Base-by-base conservation (phyloP, 768 basidiomycete species). In the Kockovaella imperatae region DNA sequence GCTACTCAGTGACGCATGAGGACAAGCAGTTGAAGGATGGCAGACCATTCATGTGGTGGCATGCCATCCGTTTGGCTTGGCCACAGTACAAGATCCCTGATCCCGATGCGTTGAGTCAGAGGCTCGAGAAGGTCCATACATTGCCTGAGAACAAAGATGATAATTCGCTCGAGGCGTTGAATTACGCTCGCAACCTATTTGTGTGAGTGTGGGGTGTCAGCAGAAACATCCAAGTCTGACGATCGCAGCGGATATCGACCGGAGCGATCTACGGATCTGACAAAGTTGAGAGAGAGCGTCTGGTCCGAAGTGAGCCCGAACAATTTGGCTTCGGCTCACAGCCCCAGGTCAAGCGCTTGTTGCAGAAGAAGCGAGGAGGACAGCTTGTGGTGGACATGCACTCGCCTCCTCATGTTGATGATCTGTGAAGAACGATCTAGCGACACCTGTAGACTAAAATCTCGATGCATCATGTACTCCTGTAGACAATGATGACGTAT, bases 21-120 rank as follows among this genome's bases (percentile, higher is more conserved):
- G 49, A 59, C 10, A 56, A 62, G 35, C 46, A 45, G 2, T 45
- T 65, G 7, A 48, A 50, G 3, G 71, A 72, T 41, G 69, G 69
- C 15, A 52, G 70, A 28, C 67, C 68, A 5, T 67, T 67, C 56
- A 63, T 59, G 57, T 72, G 69, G 71, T 72, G 69, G 69, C 59
- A 64, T 35, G 60, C 62, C 15, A 68, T 72, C 18, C 57, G 68
- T 14, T 52, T 46, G 24, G 68, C 69, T 0, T 72, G 69, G 69
- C 71, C 69, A 0, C 49, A 59, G 11, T 58, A 56, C 15, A 40
- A 63, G 1, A 66, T 69, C 31, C 65, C 63, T 3, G 45, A 60
- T 25, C 65, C 63, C 5, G 64, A 66, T 20, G 40, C 52, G 7
- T 50, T 69, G 14, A 50, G 47, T 7, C 63, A 65, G 41, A 53